Percentiles rank a stretch among this genome's conserved stretches.
These are phyloP conservation scores for Mentha longifolia DNA, from an alignment of 257 asterid species.

Conservation along the genomic window DNA sequence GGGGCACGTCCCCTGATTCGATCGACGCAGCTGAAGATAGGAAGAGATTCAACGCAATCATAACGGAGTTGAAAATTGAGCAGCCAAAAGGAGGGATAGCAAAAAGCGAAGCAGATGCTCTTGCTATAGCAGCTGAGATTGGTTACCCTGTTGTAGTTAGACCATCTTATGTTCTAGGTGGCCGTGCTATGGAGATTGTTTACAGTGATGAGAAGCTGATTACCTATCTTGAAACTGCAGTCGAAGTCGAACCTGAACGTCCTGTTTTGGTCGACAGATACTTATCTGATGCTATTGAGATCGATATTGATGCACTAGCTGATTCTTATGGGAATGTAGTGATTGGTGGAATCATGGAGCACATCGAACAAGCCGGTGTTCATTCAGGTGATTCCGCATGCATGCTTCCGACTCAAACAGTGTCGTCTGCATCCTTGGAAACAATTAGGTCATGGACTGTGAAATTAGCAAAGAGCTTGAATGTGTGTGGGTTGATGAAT, in stretches of 20 bases:
- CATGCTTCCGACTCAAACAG: constrained; percentile 87
- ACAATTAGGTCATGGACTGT: constrained; percentile 86
- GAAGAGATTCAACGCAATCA: constrained; percentile 83
- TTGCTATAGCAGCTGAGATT: constrained; percentile 82
- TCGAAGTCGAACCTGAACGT: constrained; percentile 88
- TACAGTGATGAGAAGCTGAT: constrained; percentile 88
- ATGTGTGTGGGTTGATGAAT: constrained; percentile 90
- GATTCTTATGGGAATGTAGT: constrained; percentile 88
- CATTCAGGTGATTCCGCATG: constrained; percentile 99
- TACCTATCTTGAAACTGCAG: constrained; percentile 85
- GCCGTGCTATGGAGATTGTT: constrained; percentile 87
- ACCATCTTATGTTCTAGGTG: constrained; percentile 96
- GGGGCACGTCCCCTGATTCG: constrained; percentile 98
- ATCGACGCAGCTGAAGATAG: constrained; percentile 99
- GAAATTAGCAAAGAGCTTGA: constrained; percentile 78
- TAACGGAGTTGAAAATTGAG: constrained; percentile 78
- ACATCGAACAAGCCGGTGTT: constrained; percentile 96
- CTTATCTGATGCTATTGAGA: constrained; percentile 89
- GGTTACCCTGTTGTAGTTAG: constrained; percentile 98
- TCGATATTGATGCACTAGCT: constrained; percentile 82
- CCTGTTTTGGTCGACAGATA: constrained; percentile 89
- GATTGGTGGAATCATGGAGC: constrained; percentile 99
- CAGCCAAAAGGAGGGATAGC: constrained; percentile 99
- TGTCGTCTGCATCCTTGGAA: constrained; percentile 69
- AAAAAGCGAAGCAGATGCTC: constrained; percentile 87